Evolutionary conservation across 1,284 basidiomycete species (phyloP).

Genomic region (Trametes pubescens): DNA sequence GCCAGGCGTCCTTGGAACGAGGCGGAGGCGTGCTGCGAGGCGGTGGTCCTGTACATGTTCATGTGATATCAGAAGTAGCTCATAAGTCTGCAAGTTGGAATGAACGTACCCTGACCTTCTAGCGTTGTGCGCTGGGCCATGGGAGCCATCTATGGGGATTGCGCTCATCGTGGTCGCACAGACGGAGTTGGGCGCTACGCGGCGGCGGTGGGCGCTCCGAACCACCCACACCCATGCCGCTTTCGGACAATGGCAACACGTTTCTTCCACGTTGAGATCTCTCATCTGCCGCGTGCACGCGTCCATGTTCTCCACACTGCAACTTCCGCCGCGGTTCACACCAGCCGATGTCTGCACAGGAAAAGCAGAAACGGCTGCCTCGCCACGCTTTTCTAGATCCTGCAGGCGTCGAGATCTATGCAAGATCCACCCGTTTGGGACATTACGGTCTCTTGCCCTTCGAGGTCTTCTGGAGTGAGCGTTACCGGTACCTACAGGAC

Average conservation of each 20-base stretch:
- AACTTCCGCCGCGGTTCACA: not conserved
- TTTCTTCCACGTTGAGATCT: not conserved
- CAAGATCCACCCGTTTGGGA: not conserved
- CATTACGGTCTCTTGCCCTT: not conserved
- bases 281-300: not conserved
- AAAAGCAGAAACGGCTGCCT: conserved; percentile 8
- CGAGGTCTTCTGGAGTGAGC: conserved; percentile 17
- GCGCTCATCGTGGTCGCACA: not conserved
- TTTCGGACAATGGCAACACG: not conserved
- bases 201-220: not conserved
- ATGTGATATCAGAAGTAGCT: not conserved
- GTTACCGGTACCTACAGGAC: conserved; percentile 3
- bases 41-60: not conserved
- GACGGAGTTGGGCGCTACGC: not conserved
- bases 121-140: not conserved
- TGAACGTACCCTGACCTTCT: not conserved
- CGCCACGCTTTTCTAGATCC: not conserved
- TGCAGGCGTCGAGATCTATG: not conserved
- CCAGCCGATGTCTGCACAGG: conserved; percentile 4
- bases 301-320: not conserved
- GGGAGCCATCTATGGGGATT: not conserved
- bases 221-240: not conserved
- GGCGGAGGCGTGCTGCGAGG: not conserved
- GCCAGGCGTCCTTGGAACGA: not conserved
- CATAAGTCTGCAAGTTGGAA: not conserved